These are phyloP conservation scores for Dissophora ornata DNA, from an alignment of 192 early-diverging fungal species.

Conservation along the genomic window DNA sequence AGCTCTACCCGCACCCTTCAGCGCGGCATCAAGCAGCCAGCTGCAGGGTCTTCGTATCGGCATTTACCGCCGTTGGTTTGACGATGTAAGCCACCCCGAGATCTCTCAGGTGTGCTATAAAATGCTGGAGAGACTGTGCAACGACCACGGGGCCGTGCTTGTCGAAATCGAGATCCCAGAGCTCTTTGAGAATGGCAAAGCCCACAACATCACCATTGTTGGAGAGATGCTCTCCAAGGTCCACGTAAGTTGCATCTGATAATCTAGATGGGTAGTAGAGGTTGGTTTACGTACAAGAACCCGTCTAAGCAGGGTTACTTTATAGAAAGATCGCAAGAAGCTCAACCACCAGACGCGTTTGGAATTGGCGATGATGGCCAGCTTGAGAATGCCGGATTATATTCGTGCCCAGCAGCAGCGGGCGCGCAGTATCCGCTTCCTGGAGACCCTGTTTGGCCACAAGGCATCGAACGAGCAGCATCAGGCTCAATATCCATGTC, in stretches of 20 bases:
- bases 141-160: conserved; percentile 67
- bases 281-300: too few species aligned
- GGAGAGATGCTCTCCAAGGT: conserved; percentile 66
- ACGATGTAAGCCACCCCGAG: conserved; percentile 51
- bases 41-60: conserved; percentile 70
- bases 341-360: conserved; percentile 60
- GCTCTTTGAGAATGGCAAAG: conserved; percentile 63
- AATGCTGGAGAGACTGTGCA: conserved; percentile 49
- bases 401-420: conserved; percentile 62
- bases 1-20: conserved; percentile 31
- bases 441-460: conserved; percentile 60
- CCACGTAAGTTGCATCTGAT: not conserved
- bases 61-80: conserved; percentile 62
- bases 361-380: conserved; percentile 44
- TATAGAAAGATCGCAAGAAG: conserved; percentile 37
- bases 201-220: conserved; percentile 73
- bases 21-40: conserved; percentile 7
- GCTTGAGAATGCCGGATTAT: conserved; percentile 60
- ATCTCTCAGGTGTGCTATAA: conserved; percentile 38
- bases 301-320: not conserved
- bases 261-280: too few species aligned
- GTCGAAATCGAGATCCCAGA: conserved; percentile 73
- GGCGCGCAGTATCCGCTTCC: conserved; percentile 64
- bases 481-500: conserved; percentile 20
- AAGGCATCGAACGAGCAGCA: conserved; percentile 22